These are phyloP conservation scores for Corylus avellana DNA, from an alignment of 306 rosid species.

Conservation along the genomic window DNA sequence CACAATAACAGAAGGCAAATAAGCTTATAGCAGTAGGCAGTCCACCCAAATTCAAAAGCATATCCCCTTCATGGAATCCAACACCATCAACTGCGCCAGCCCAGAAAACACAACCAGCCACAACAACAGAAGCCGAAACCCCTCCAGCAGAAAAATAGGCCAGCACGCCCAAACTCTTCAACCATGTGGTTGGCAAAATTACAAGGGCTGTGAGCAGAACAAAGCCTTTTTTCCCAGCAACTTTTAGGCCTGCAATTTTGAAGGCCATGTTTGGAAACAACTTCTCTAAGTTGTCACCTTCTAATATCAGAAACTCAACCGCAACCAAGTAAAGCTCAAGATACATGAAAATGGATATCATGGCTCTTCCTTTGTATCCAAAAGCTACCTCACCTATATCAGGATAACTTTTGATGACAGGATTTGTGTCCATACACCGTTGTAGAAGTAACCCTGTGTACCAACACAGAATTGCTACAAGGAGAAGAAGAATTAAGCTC, in stretches of 20 bases:
- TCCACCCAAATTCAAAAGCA: constrained; percentile 30
- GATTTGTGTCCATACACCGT: constrained; percentile 54
- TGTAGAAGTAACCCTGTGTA: constrained; percentile 62
- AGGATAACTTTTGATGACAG: constrained; percentile 45
- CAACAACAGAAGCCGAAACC: constrained; percentile 47
- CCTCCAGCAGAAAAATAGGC: constrained; percentile 71
- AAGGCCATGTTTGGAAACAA: constrained; percentile 51
- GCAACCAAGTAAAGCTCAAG: constrained; percentile 53
- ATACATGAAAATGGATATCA: constrained; percentile 48
- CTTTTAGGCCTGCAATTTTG: constrained; percentile 29
- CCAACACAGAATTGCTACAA: constrained; percentile 54
- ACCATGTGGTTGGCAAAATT: constrained; percentile 71
- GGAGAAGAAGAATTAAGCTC: constrained; percentile 44
- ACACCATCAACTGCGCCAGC: constrained; percentile 56
- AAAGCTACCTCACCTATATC: constrained; percentile 67
- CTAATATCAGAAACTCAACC: constrained; percentile 60
- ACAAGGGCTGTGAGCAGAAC: constrained; percentile 45
- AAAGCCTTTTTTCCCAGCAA: constrained; percentile 46
- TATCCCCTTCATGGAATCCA: constrained; percentile 46
- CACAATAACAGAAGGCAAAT: constrained; percentile 56
- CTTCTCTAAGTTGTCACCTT: constrained; percentile 65
- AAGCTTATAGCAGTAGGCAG: constrained; percentile 55
- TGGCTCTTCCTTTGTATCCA: constrained; percentile 52
- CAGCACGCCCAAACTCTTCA: constrained; percentile 48
- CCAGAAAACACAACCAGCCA: constrained; percentile 54